A percentile compares a stretch with the other conserved stretches of the same genome.
These are phyloP conservation scores for Microcyclospora tardicrescens DNA, from an alignment of 2,329 filamentous ascomycete species.

Conservation along the genomic window DNA sequence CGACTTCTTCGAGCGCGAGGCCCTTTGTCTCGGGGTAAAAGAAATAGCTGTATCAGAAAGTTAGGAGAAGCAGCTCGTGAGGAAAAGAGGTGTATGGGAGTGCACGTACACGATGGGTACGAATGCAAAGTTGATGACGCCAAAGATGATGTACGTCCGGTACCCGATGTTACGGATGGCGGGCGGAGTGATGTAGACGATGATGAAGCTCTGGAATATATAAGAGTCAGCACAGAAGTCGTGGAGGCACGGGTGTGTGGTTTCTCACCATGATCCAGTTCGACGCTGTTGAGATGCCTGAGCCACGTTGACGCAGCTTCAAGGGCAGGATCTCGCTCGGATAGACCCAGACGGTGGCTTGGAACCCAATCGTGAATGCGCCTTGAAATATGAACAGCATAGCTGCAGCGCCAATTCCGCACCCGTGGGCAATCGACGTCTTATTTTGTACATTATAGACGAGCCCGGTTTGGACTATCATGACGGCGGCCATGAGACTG, in stretches of 20 bases:
- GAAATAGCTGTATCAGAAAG: conserved; percentile 37
- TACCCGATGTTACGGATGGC: conserved; percentile 45
- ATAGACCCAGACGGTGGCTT: conserved; percentile 51
- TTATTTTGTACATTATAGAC: conserved; percentile 23
- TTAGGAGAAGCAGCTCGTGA: conserved; percentile 19
- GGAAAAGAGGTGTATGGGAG: neutral
- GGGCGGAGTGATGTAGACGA: conserved; percentile 53
- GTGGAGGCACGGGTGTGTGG: neutral
- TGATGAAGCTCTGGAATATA: conserved; percentile 40
- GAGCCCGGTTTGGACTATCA: conserved; percentile 45
- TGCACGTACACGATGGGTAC: conserved; percentile 1
- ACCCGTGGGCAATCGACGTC: conserved; percentile 14
- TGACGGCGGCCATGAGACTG: conserved; percentile 43
- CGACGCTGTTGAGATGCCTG: conserved; percentile 19
- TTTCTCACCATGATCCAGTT: conserved; percentile 18
- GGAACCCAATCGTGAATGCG: conserved; percentile 47
- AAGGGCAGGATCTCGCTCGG: conserved; percentile 43
- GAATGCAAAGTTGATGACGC: conserved; percentile 2
- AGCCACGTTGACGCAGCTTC: conserved; percentile 18
- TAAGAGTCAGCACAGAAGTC: neutral
- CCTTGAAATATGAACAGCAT: conserved; percentile 54
- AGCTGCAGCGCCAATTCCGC: conserved; percentile 26
- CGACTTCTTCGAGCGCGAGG: conserved; percentile 50
- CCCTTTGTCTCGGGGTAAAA: conserved; percentile 50
- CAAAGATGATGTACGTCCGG: conserved; percentile 38